Percentiles rank a stretch among this genome's conserved stretches.
Conservation (phyloP, 2,329 filamentous ascomycete genomes). For the Claviceps arundinis region DNA sequence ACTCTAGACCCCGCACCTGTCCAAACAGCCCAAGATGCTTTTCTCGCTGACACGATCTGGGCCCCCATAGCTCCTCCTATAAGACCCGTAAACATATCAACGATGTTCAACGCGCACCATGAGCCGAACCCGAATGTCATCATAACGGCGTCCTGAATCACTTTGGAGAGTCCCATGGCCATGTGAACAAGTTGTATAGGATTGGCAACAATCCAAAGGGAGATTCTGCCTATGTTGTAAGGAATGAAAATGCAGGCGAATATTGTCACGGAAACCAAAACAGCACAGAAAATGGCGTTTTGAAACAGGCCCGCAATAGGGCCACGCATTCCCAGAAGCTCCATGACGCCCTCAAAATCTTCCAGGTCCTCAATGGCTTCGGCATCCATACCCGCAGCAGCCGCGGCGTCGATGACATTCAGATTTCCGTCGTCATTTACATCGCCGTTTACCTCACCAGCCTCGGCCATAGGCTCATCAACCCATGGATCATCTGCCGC, state of each 20-base stretch:
- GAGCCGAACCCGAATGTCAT: slow-evolving; percentile 45
- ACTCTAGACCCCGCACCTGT: slow-evolving; percentile 33
- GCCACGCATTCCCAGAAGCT: slow-evolving; percentile 91
- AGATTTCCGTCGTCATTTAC: slow-evolving; percentile 18
- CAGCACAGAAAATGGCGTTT: slow-evolving; percentile 86
- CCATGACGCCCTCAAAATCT: slow-evolving; percentile 90
- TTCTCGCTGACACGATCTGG: slow-evolving; percentile 20
- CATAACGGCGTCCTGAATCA: slow-evolving; percentile 65
- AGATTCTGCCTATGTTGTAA: slow-evolving; percentile 80
- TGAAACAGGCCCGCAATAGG: slow-evolving; percentile 82
- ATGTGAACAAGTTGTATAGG: slow-evolving; percentile 64
- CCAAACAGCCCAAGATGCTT: slow-evolving; percentile 29
- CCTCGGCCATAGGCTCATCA: slow-evolving; percentile 12
- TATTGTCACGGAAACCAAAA: slow-evolving; percentile 78
- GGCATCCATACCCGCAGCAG: slow-evolving; percentile 55
- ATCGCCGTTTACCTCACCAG: slow-evolving; percentile 22
- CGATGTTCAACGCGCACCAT: slow-evolving; percentile 26
- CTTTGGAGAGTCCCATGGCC: slow-evolving; percentile 59
- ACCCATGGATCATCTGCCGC: slow-evolving; percentile 25
- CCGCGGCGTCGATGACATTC: slow-evolving; percentile 24
- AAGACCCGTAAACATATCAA: slow-evolving; percentile 24
- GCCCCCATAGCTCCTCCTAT: slow-evolving; percentile 18
- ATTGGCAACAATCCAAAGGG: slow-evolving; percentile 66
- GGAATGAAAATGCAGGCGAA: slow-evolving; percentile 78
- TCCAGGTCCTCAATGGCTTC: slow-evolving; percentile 76